Evolutionary conservation across 352 stramenopile genomes (phyloP).

Genomic region (Globisporangium alternatum): DNA sequence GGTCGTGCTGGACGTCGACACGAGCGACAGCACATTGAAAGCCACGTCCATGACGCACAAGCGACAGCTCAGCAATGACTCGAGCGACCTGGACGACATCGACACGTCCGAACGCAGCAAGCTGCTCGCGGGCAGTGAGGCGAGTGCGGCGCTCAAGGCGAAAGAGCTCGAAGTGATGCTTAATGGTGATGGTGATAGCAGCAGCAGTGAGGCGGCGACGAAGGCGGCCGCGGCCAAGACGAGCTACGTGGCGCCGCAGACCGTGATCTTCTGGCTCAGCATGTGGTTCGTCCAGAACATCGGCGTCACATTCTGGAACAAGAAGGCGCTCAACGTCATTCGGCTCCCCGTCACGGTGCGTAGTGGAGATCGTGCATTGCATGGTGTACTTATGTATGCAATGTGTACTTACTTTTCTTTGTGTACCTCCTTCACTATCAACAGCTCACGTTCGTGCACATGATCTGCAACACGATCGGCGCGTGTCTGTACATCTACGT

Average conservation of each 20-base stretch:
- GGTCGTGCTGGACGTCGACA: background rate
- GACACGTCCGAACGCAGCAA: background rate
- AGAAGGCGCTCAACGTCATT: constrained; percentile 82
- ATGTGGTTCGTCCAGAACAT: constrained; percentile 93
- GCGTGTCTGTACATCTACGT: constrained; percentile 73
- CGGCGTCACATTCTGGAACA: constrained; percentile 94
- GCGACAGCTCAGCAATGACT: constrained; percentile 1
- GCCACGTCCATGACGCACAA: constrained; percentile 2
- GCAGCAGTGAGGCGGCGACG: background rate
- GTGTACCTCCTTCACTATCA: background rate
- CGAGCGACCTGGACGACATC: background rate
- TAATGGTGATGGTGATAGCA: background rate
- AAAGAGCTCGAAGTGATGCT: constrained; percentile 1
- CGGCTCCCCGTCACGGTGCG: constrained; percentile 57
- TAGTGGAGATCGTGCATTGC: background rate
- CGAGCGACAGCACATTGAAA: background rate
- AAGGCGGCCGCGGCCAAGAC: constrained; percentile 41
- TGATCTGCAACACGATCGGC: constrained; percentile 91
- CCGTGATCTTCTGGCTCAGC: constrained; percentile 76
- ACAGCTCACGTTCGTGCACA: constrained; percentile 91
- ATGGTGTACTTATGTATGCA: background rate
- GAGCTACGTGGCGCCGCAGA: constrained; percentile 60
- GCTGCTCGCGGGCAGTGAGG: background rate
- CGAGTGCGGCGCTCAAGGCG: background rate
- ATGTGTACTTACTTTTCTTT: background rate